Conservation (phyloP, 768 basidiomycete genomes). For the Boletus rubescentipes region DNA sequence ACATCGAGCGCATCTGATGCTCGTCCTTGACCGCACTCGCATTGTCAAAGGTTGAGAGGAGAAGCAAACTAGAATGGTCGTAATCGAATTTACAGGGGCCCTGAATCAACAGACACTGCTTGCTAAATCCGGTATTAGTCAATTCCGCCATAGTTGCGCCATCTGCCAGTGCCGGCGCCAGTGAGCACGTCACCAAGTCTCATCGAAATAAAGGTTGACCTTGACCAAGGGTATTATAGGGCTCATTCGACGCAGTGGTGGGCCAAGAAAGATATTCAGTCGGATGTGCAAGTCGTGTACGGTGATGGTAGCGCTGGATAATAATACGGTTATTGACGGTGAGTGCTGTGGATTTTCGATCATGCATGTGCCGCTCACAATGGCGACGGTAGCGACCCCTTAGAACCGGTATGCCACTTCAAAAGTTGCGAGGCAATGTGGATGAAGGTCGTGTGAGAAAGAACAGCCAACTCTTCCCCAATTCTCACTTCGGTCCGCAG, state of each 20-base stretch:
- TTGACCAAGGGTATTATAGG: too few species aligned
- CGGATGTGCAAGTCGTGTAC: too few species aligned
- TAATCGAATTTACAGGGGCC: not conserved
- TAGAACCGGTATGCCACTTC: not conserved
- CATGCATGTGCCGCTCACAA: not conserved
- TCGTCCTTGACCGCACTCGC: not conserved
- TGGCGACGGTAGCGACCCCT: too few species aligned
- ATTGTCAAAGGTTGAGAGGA: not conserved
- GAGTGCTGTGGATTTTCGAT: not conserved
- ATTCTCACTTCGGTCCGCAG: too few species aligned
- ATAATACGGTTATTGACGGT: too few species aligned
- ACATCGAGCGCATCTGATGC: conserved; percentile 15
- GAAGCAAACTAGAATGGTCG: not conserved
- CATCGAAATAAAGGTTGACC: too few species aligned
- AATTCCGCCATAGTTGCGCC: too few species aligned
- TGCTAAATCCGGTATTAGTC: not conserved
- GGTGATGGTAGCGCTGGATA: too few species aligned
- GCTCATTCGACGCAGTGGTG: too few species aligned
- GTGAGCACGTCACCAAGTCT: too few species aligned
- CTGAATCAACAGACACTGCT: not conserved
- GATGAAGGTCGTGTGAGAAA: not conserved
- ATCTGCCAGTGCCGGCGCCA: too few species aligned
- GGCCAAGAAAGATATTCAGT: too few species aligned
- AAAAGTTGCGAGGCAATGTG: not conserved
- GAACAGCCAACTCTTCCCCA: not conserved